Evolutionary conservation across 441 rosid genomes (phyloP).

Genomic region (Lepidium campestre): DNA sequence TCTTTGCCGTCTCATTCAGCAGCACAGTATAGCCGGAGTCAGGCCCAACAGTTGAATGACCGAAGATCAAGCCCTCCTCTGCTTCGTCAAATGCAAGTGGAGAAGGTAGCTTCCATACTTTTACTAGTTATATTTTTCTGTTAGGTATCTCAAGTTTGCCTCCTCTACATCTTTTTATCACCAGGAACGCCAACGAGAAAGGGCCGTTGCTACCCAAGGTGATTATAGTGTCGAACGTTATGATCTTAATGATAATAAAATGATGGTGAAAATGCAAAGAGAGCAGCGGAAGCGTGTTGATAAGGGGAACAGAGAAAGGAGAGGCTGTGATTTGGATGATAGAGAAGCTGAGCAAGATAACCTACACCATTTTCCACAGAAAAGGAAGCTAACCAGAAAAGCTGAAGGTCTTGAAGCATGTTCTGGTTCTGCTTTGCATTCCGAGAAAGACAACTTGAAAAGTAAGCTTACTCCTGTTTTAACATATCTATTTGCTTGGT

Average conservation of each 20-base stretch:
- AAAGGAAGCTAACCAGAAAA: constrained; percentile 56
- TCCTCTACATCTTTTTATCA: constrained; percentile 21
- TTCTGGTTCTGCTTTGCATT: constrained; percentile 46
- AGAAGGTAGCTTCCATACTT: constrained; percentile 45
- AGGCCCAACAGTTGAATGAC: constrained; percentile 53
- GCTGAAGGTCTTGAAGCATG: constrained; percentile 63
- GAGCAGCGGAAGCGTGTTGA: constrained; percentile 67
- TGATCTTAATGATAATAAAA: constrained; percentile 71
- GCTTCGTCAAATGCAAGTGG: constrained; percentile 54
- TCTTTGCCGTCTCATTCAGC: constrained; percentile 47
- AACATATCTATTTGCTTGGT: background rate
- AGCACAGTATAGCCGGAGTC: constrained; percentile 45
- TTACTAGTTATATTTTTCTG: background rate
- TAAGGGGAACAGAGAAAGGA: constrained; percentile 70
- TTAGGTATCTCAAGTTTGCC: constrained; percentile 14
- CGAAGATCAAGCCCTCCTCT: constrained; percentile 45
- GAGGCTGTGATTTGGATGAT: constrained; percentile 66
- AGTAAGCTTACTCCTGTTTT: constrained; percentile 40
- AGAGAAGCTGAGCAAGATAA: constrained; percentile 72
- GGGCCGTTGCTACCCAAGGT: constrained; percentile 45
- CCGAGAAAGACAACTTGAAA: constrained; percentile 72
- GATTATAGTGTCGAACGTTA: constrained; percentile 75
- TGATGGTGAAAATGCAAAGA: constrained; percentile 52
- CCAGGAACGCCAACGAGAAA: constrained; percentile 74
- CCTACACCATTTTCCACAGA: constrained; percentile 55